Conservation (phyloP, 257 asterid species). For the Parsonsia alboflavescens region DNA sequence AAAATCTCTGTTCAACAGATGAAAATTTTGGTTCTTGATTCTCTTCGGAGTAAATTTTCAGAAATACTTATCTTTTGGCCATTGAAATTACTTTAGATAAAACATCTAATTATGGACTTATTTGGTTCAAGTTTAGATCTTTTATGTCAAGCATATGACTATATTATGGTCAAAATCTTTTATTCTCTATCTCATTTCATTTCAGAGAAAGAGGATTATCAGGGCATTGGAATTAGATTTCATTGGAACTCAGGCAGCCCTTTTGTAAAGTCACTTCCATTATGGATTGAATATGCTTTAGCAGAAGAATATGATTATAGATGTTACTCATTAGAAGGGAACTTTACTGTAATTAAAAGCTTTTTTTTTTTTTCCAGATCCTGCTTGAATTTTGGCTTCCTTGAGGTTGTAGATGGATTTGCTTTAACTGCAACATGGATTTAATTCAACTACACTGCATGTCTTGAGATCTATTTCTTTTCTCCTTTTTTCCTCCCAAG, state of each 20-base stretch:
- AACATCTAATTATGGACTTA: neutral
- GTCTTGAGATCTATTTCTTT: too few species aligned
- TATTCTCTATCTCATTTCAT: neutral
- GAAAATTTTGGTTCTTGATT: neutral
- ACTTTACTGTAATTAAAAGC: neutral
- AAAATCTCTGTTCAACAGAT: neutral
- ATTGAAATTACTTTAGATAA: neutral
- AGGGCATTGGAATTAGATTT: neutral
- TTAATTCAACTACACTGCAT: too few species aligned
- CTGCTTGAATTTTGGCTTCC: neutral
- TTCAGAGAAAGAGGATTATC: neutral
- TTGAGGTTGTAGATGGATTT: neutral
- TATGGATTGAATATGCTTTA: neutral
- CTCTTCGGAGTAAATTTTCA: neutral
- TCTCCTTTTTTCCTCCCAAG: too few species aligned
- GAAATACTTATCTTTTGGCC: neutral
- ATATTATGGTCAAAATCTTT: neutral
- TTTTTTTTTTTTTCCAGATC: neutral
- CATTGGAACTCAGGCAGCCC: neutral
- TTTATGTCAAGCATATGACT: neutral
- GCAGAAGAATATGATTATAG: neutral
- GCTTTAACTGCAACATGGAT: neutral
- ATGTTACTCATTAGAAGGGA: neutral
- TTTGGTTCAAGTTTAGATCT: constrained; percentile 1
- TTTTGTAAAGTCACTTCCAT: neutral